Conservation (phyloP, 805 yeast species). For the Saccharomycopsis sp. region DNA sequence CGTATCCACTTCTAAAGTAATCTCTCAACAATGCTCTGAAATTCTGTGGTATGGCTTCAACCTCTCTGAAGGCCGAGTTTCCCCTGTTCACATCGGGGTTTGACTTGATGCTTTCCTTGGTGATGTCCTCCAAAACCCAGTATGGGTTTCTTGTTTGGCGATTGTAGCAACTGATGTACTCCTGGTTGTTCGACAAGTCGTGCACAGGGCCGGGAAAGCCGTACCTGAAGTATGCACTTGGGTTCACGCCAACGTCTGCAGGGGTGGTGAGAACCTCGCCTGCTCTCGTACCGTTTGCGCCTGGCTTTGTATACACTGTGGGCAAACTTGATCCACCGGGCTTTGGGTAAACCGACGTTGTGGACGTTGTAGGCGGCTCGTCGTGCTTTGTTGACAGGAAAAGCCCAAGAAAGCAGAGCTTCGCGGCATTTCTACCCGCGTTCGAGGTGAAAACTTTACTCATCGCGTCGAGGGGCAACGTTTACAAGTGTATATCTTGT, state of each 20-base stretch:
- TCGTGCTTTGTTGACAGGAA: no score
- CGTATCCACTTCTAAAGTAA: slow-evolving; percentile 91
- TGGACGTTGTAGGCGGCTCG: no score
- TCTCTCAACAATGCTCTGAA: slow-evolving; percentile 76
- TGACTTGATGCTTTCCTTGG: slow-evolving; percentile 53
- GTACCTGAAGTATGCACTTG: slow-evolving; percentile 75
- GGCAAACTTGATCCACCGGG: no score
- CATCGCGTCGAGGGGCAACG: no score
- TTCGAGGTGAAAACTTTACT: no score
- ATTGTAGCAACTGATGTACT: slow-evolving; percentile 80
- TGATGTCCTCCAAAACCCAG: slow-evolving; percentile 81
- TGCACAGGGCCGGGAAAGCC: slow-evolving; percentile 96
- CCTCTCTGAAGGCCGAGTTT: slow-evolving; percentile 79
- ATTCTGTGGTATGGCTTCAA: slow-evolving; percentile 64
- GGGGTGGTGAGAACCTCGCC: neutral
- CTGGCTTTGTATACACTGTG: no score
- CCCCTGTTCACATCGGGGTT: slow-evolving; percentile 61
- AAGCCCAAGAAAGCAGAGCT: no score
- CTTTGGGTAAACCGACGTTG: no score
- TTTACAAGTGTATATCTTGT: no score
- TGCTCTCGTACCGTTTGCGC: neutral
- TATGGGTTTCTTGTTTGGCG: slow-evolving; percentile 78
- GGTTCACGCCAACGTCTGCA: slow-evolving; percentile 37
- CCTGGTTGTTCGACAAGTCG: slow-evolving; percentile 64
- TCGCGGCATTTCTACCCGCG: no score